A percentile compares a stretch with the other conserved stretches of the same genome.
Evolutionary conservation across 345 rosid genomes (phyloP).

Genomic region (Trapa bicornis): DNA sequence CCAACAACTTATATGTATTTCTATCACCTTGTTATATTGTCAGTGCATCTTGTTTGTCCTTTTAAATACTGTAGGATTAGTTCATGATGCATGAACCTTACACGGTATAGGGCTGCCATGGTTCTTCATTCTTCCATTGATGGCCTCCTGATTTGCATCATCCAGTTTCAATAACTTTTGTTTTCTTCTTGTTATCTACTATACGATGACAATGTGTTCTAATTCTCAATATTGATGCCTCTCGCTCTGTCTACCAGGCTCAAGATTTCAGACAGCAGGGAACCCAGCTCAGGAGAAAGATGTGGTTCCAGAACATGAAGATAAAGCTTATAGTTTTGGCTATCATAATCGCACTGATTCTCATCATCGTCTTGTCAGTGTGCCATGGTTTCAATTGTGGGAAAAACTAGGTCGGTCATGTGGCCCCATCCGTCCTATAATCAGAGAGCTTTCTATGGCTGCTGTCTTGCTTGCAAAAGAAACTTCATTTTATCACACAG

Average conservation of each 20-base stretch:
- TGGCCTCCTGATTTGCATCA: neutral
- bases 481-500: neutral
- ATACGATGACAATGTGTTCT: neutral
- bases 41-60: neutral
- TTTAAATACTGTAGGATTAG: neutral
- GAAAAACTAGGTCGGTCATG: neutral
- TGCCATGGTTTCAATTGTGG: conserved; percentile 52
- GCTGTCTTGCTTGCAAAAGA: neutral
- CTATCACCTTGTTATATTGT: neutral
- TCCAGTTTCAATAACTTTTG: neutral
- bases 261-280: conserved; percentile 69
- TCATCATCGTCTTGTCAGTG: conserved; percentile 43
- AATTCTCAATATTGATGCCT: no score
- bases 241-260: conserved; percentile 25
- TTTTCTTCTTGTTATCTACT: neutral
- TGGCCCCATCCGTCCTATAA: neutral
- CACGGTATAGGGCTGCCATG: neutral
- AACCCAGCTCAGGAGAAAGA: conserved; percentile 54
- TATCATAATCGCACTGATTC: conserved; percentile 47
- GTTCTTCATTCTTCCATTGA: neutral
- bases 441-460: neutral
- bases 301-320: conserved; percentile 82
- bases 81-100: neutral
- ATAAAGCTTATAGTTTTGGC: conserved; percentile 55
- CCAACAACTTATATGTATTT: neutral